Evolutionary conservation across 495 filamentous ascomycete species (phyloP).

Genomic region (Pseudevernia furfuracea): DNA sequence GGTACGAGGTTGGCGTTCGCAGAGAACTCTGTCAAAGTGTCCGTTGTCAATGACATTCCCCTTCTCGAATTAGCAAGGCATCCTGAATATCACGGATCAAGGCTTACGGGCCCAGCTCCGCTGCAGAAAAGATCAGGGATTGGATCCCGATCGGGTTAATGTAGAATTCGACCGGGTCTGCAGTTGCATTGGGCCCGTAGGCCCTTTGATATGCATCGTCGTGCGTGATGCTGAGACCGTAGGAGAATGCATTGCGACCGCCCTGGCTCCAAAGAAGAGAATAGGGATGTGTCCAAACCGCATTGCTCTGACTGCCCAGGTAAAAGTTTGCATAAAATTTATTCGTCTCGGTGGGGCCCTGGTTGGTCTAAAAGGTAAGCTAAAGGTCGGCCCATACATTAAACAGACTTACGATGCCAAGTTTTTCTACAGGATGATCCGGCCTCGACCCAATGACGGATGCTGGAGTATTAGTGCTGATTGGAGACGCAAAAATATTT

Average conservation of each 20-base stretch:
- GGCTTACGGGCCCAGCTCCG: constrained; percentile 50
- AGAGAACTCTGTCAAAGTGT: constrained; percentile 60
- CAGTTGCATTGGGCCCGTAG: constrained; percentile 42
- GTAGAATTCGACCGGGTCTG: constrained; percentile 57
- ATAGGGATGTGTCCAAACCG: constrained; percentile 80
- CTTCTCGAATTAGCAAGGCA: background rate
- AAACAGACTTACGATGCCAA: constrained; percentile 39
- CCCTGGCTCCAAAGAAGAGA: constrained; percentile 70
- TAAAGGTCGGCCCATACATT: constrained; percentile 34
- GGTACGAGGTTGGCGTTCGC: constrained; percentile 60
- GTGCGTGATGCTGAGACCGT: constrained; percentile 70
- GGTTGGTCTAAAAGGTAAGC: constrained; percentile 25
- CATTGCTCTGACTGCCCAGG: constrained; percentile 60
- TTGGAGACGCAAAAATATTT: background rate
- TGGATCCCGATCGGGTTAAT: constrained; percentile 77
- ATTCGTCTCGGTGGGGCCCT: constrained; percentile 55
- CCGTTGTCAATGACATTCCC: constrained; percentile 51
- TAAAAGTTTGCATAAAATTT: constrained; percentile 93
- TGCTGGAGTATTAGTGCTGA: constrained; percentile 45
- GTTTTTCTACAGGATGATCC: constrained; percentile 45
- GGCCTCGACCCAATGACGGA: constrained; percentile 42
- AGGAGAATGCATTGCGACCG: constrained; percentile 55
- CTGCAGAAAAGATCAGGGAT: constrained; percentile 68
- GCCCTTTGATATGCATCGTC: constrained; percentile 56
- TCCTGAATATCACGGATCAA: no score